phyloP scores from a whole-genome alignment of 441 rosid genomes.

The Bocquillonia castaneifolia region DNA sequence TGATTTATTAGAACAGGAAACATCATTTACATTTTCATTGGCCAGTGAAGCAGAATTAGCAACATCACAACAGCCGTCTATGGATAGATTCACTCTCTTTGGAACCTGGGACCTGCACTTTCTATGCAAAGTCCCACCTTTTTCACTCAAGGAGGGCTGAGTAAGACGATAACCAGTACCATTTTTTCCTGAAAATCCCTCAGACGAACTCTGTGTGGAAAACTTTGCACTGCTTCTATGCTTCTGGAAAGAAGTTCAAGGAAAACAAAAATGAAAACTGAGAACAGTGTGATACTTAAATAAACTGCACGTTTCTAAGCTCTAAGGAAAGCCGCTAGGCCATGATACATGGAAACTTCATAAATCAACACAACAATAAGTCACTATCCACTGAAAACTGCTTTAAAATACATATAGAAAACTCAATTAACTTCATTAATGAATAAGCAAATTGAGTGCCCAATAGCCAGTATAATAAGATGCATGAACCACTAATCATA shows the following conservation, averaged over 20 bases:
- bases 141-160: slow-evolving; percentile 29
- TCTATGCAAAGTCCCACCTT: slow-evolving; percentile 27
- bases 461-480: background rate
- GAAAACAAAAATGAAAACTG: background rate
- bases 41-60: slow-evolving; percentile 25
- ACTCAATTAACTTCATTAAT: background rate
- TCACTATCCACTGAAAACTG: background rate
- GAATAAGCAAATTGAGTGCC: slow-evolving; percentile 5
- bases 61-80: slow-evolving; percentile 18
- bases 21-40: slow-evolving; percentile 25
- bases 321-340: background rate
- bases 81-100: slow-evolving; percentile 23
- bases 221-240: slow-evolving; percentile 51
- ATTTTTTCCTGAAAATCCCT: slow-evolving; percentile 43
- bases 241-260: slow-evolving; percentile 35
- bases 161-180: slow-evolving; percentile 29
- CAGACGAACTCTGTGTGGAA: slow-evolving; percentile 46
- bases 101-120: slow-evolving; percentile 29
- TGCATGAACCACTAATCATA: background rate
- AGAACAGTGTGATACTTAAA: background rate
- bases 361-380: background rate
- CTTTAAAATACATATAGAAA: background rate
- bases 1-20: slow-evolving; percentile 21
- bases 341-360: background rate
- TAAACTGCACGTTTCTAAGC: background rate